Base-by-base conservation (phyloP, 2,329 filamentous ascomycete genomes). In the Hortaea werneckii region DNA sequence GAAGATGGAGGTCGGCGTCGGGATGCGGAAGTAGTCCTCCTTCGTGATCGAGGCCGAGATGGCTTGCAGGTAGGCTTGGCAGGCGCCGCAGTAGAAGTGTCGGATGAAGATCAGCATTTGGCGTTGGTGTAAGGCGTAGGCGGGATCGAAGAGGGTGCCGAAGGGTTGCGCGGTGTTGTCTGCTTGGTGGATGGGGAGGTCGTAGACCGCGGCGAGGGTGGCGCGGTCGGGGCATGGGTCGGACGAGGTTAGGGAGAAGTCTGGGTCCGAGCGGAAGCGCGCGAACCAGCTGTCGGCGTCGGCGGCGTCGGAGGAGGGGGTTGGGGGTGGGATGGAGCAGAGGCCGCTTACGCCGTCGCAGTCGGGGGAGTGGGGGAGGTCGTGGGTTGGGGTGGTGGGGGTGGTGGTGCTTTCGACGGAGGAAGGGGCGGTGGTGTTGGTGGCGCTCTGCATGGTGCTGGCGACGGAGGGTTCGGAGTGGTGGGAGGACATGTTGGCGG, bases 161-260 rank as follows among this genome's bases (percentile, higher is more conserved):
- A 87, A 87, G 0, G 75, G 67, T 38, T 74, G 73, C 11, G 74
- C 65, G 45, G 77, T 78, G 46, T 80, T 79, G 47, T 80, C 63
- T 32, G 69, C 69, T 62, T 85, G 82, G 38, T 83, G 72, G 10
- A 87, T 53, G 30, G 58, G 61, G n/a, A 65, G 55, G 27, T 64
- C 57, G 34, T 60, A 55, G 6, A 60, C 59, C 7, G 55, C 55
- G 29, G 57, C 58, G 6, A 66, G 54, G 13, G 58, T 59, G 7
- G 53, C 57, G 37, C 58, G 55, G 42, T 64, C 58, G 3, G 63
- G 64, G 20, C 56, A 58, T 26, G 60, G 55, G 46, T 66, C 63
- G 5, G 55, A 57, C 8, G 55, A 38, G 35, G 47, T 29, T 11
- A 49, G 47, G 39, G 57, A 50, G 13, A 61, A 47, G 37, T 60